Conservation (phyloP, 257 asterid genomes). For the Cordia subcordata region DNA sequence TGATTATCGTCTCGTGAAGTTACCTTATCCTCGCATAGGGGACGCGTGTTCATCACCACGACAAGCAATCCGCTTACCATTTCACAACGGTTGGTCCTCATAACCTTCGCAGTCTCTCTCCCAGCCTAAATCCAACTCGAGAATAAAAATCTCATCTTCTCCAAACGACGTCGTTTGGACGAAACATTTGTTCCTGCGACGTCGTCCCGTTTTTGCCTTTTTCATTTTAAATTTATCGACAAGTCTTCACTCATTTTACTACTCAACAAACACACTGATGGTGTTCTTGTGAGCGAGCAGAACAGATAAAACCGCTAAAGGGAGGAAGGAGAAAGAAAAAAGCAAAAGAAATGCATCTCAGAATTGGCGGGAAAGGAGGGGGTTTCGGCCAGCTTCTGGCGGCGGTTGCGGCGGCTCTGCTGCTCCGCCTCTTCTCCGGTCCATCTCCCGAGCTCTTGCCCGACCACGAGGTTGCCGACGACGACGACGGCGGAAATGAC, state of each 20-base stretch:
- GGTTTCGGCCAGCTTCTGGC: slow-evolving; percentile 80
- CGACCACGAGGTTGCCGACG: slow-evolving; percentile 34
- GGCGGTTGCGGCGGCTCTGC: slow-evolving; percentile 80
- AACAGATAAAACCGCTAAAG: too few relatives aligned
- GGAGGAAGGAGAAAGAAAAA: neutral
- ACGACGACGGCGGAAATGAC: slow-evolving; percentile 21
- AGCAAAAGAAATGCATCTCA: slow-evolving; percentile 37
- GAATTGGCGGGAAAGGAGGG: slow-evolving; percentile 64
- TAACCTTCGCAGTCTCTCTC: slow-evolving; percentile 1
- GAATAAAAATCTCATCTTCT: neutral
- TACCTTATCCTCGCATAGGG: neutral
- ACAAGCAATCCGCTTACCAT: neutral
- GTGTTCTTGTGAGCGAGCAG: neutral
- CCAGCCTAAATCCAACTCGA: neutral
- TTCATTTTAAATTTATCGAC: too few relatives aligned
- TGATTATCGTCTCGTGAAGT: neutral
- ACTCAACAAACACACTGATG: neutral
- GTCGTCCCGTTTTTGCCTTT: neutral
- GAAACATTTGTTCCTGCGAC: neutral
- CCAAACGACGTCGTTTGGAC: slow-evolving; percentile 17
- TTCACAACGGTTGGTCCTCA: neutral
- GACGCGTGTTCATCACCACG: slow-evolving; percentile 32
- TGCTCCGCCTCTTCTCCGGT: slow-evolving; percentile 67
- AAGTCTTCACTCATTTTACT: too few relatives aligned
- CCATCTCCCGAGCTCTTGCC: slow-evolving; percentile 60